Evolutionary conservation across 2,329 filamentous ascomycete genomes (phyloP).

Genomic region (Ascochyta lentis): DNA sequence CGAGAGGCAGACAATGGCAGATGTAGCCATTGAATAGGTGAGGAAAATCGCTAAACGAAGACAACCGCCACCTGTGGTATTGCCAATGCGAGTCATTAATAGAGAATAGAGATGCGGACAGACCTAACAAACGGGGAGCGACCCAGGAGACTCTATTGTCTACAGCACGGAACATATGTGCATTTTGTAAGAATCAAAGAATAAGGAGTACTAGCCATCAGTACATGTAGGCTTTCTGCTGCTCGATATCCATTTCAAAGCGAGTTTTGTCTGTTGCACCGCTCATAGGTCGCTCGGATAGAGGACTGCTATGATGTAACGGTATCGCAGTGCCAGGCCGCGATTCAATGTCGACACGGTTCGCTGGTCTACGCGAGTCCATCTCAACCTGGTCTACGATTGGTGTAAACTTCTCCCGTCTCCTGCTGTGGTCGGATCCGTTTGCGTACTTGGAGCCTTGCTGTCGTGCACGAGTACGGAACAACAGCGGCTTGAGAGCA

Average conservation of each 20-base stretch:
- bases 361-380: conserved; percentile 42
- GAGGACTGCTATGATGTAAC: conserved; percentile 23
- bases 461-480: conserved; percentile 40
- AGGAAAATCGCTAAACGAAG: conserved; percentile 24
- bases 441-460: conserved; percentile 42
- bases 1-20: not conserved
- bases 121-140: conserved; percentile 21
- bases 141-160: conserved; percentile 23
- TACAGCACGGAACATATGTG: conserved; percentile 22
- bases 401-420: conserved; percentile 41
- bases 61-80: conserved; percentile 24
- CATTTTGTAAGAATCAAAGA: conserved; percentile 10
- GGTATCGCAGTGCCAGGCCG: conserved; percentile 29
- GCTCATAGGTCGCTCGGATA: conserved; percentile 42
- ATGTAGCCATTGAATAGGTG: conserved; percentile 15
- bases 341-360: conserved; percentile 29
- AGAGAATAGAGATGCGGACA: conserved; percentile 21
- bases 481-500: conserved; percentile 52
- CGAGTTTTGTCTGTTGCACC: conserved; percentile 44
- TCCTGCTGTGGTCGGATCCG: conserved; percentile 40
- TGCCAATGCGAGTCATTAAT: conserved; percentile 20
- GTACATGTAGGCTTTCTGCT: conserved; percentile 47
- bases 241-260: conserved; percentile 44
- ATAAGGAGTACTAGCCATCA: conserved; percentile 30
- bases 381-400: conserved; percentile 44